Evolutionary conservation across 768 basidiomycete species (phyloP), one percentile per base, ranked within the genome.

Genomic region (Mycena vulgaris): DNA sequence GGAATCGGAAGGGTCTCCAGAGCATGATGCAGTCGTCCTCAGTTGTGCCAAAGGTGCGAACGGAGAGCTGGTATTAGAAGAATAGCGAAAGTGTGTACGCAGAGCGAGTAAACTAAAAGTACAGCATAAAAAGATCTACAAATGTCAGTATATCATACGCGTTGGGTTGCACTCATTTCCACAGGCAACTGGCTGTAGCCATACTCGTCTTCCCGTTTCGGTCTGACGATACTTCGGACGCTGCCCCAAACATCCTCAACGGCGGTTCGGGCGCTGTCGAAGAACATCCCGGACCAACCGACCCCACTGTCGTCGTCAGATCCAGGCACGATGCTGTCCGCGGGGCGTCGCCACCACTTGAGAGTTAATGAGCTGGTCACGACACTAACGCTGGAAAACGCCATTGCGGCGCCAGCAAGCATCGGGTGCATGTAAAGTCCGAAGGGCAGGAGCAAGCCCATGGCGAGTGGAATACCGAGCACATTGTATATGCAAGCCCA

Each of bases 391-490:
- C 93, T 95, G 37, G 95, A 97, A 80, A 96, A 96, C 28, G 98
- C 98, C 98, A 99, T 99, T 30, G 97, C 97, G 3, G 93, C 95
- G n/a, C 95, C 97, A 0, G 98, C 96, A 83, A 96, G 90, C 97
- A 99, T 99, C 11, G 98, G 98, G 75, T 96, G 98, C 78, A 99
- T 90, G 80, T 96, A 95, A 31, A 97, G 73, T 17, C 96, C 96
- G 78, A 95, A 88, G 0, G 98, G 98, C 16, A 99, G 86, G 84
- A 99, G 92, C 53, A 99, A 66, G 28, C 98, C 98, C 98, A 99
- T 99, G 25, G 98, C 98, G 52, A 99, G 89, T 21, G 98, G 98
- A 68, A 99, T 97, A 63, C 96, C 95, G 66, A 97, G 82, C 37
- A 97, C 78, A 76, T 98, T 98, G 84, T 98, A 98, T 60, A 97